Evolutionary conservation across 331 rosid species (phyloP), one percentile per base, ranked within the genome.

Genomic region (Rosa hybrid): DNA sequence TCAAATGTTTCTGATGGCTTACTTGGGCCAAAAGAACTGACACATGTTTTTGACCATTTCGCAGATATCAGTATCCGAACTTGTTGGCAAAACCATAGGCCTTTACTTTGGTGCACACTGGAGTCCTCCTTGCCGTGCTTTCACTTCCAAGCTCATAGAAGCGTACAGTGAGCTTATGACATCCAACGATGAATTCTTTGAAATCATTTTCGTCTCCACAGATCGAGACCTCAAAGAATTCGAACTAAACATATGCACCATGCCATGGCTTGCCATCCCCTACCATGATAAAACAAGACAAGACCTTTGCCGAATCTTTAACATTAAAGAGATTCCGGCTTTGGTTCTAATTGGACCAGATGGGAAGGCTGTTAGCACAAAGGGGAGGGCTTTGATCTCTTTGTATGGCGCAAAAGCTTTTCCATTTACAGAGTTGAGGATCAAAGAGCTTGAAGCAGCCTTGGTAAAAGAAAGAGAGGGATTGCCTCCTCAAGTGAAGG

Each of bases 191-290:
- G 80, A 86, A 42, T 41, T 83, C 77, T 86, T 93, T 1, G 97
- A 96, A 84, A 81, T 92, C 82, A 84, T 96, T 60, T 77, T 90
- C 21, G 74, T 96, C 83, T 96, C 99, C 51, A 93, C 94, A 7
- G 98, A 96, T 78, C 86, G 92, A 81, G 94, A 90, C 80, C 87
- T 79, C 42, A 69, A 82, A 17, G 98, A 91, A 68, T 96, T 93
- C 83, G 88, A 91, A 75, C 86, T 86, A 65, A 86, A 86, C 81
- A 70, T 65, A 62, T 71, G 75, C 39, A 82, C 72, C 68, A 93
- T 90, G 97, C 97, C 99, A 4, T 96, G 99, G 99, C 97, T 88
- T 16, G 90, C 93, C 17, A 79, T 96, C 54, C 94, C 98, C 0
- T 96, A 88, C 38, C 86, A 84, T 59, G 99, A 93, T 74, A 88